Evolutionary conservation across 2,329 filamentous ascomycete genomes (phyloP).

Genomic region (Aspergillus calidoustus): DNA sequence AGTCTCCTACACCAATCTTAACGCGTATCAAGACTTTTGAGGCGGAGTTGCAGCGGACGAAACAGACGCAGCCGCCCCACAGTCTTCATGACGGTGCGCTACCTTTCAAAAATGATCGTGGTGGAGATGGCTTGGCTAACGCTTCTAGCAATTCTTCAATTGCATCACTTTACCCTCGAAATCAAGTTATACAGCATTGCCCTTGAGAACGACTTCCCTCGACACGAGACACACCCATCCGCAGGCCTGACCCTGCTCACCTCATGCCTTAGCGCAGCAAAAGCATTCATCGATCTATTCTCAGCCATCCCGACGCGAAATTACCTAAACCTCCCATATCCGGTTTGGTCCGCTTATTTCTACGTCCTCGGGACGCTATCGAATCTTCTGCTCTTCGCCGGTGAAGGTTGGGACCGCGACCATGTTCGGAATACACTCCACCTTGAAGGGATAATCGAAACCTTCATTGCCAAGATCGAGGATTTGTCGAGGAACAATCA

Average conservation of each 20-base stretch:
- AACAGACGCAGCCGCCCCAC: slow-evolving; percentile 16
- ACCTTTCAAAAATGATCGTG: background rate
- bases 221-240: slow-evolving; percentile 33
- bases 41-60: slow-evolving; percentile 43
- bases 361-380: slow-evolving; percentile 44
- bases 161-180: slow-evolving; percentile 35
- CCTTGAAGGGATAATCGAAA: slow-evolving; percentile 25
- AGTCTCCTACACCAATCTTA: slow-evolving; percentile 24
- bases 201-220: slow-evolving; percentile 43
- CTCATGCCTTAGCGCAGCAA: slow-evolving; percentile 54
- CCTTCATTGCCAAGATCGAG: slow-evolving; percentile 24
- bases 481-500: slow-evolving; percentile 2
- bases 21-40: slow-evolving; percentile 50
- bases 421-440: slow-evolving; percentile 29
- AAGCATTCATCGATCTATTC: slow-evolving; percentile 57
- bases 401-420: slow-evolving; percentile 31
- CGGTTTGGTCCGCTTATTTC: slow-evolving; percentile 50
- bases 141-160: slow-evolving; percentile 25
- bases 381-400: slow-evolving; percentile 28
- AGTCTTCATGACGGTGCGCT: slow-evolving; percentile 15
- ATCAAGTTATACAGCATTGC: slow-evolving; percentile 32
- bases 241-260: slow-evolving; percentile 51
- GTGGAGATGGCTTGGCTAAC: slow-evolving; percentile 12
- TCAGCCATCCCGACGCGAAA: slow-evolving; percentile 48
- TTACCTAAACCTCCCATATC: slow-evolving; percentile 55